Percentiles rank a stretch among this genome's conserved stretches.
These are phyloP conservation scores for Lipomyces starkeyi DNA, from an alignment of 805 yeast genomes.

Conservation along the genomic window DNA sequence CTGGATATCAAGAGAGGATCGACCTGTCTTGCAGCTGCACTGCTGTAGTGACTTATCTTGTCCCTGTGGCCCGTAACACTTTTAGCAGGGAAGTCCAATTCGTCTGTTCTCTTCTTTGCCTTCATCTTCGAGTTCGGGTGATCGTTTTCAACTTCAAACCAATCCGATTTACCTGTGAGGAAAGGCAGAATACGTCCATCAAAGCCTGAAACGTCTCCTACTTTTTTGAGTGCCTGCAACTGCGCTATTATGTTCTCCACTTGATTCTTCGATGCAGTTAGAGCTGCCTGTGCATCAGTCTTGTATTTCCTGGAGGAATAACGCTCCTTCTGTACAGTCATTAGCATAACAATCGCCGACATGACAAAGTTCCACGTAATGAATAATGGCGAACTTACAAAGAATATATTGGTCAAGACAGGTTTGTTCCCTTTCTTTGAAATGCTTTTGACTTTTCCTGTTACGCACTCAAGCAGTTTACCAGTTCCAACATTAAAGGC, in stretches of 20 bases:
- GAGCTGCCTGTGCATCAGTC: neutral
- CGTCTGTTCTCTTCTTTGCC: neutral
- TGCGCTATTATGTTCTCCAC: conserved; percentile 10
- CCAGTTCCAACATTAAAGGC: conserved; percentile 29
- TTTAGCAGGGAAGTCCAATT: neutral
- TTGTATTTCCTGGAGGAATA: conserved; percentile 16
- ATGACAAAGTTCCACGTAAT: neutral
- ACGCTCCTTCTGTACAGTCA: conserved; percentile 8
- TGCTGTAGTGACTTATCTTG: conserved; percentile 8
- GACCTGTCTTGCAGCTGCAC: conserved; percentile 35
- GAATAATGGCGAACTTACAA: conserved; percentile 15
- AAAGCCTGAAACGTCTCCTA: conserved; percentile 11
- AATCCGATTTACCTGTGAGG: conserved; percentile 16
- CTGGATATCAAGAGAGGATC: conserved; percentile 38
- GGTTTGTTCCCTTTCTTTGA: conserved; percentile 2
- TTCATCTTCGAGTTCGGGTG: neutral
- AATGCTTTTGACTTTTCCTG: conserved; percentile 26
- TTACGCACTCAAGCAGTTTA: conserved; percentile 29
- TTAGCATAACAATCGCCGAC: neutral
- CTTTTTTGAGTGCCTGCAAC: neutral
- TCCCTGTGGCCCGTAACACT: neutral
- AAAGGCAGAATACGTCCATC: conserved; percentile 9
- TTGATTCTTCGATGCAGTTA: conserved; percentile 6
- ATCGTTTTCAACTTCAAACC: conserved; percentile 6
- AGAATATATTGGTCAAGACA: conserved; percentile 20